phyloP scores from a whole-genome alignment of 805 yeast species.

The Sungouiella thailandica region DNA sequence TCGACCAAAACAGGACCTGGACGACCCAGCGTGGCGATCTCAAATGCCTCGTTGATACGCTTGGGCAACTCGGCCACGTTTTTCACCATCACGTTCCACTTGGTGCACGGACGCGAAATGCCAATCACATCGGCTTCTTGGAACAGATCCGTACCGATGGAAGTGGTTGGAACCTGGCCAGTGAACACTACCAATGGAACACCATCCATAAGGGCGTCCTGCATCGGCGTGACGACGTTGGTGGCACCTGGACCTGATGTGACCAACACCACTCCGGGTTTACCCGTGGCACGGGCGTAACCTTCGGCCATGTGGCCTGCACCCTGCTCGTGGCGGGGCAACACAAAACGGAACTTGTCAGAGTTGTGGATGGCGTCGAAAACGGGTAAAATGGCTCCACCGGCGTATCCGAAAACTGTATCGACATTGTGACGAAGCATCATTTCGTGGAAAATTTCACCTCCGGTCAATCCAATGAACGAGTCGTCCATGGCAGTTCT shows the following conservation, averaged over 20 bases:
- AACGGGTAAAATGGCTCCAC: slow-evolving; percentile 98
- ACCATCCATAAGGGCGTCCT: slow-evolving; percentile 96
- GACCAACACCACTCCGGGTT: slow-evolving; percentile 95
- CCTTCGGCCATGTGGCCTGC: slow-evolving; percentile 99
- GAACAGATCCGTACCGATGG: slow-evolving; percentile 98
- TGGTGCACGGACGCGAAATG: slow-evolving; percentile 94
- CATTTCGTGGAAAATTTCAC: slow-evolving; percentile 98
- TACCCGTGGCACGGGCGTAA: slow-evolving; percentile 91
- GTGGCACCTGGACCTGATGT: slow-evolving; percentile 99
- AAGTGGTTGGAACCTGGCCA: slow-evolving; percentile 94
- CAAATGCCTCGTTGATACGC: slow-evolving; percentile 96
- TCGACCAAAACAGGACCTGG: slow-evolving; percentile 99
- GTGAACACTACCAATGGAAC: slow-evolving; percentile 94
- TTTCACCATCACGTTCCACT: slow-evolving; percentile 99
- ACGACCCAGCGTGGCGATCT: slow-evolving; percentile 91
- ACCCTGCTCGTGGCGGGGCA: slow-evolving; percentile 98
- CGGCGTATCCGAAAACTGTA: slow-evolving; percentile 96
- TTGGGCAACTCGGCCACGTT: slow-evolving; percentile 90
- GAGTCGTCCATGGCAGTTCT: slow-evolving; percentile 66
- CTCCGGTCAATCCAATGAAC: slow-evolving; percentile 94
- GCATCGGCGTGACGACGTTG: slow-evolving; percentile 96
- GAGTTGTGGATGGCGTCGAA: slow-evolving; percentile 96
- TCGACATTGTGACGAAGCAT: slow-evolving; percentile 95
- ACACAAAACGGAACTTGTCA: slow-evolving; percentile 78
- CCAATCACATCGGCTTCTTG: slow-evolving; percentile 99